These are phyloP conservation scores for Ogataea populi-albae DNA, from an alignment of 805 yeast species.

Conservation along the genomic window DNA sequence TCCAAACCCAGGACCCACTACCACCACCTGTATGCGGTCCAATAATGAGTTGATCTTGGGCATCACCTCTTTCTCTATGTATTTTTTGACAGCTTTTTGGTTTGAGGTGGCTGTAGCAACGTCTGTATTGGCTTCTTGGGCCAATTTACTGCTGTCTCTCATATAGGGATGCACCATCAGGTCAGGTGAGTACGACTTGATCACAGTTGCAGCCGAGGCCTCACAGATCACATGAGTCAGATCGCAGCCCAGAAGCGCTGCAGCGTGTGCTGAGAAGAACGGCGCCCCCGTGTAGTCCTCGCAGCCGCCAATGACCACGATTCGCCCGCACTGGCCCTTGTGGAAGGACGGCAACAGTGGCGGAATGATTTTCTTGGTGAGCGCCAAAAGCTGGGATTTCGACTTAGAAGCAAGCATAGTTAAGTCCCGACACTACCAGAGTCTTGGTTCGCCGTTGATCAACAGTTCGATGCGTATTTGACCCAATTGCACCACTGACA, in stretches of 20 bases:
- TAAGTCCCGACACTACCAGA: too few relatives aligned
- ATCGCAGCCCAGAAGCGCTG: slow-evolving; percentile 84
- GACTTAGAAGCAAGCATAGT: slow-evolving; percentile 5
- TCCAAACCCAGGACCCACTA: slow-evolving; percentile 94
- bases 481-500: slow-evolving; percentile 8
- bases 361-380: slow-evolving; percentile 62
- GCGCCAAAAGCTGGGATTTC: slow-evolving; percentile 16
- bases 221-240: slow-evolving; percentile 90
- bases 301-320: slow-evolving; percentile 89
- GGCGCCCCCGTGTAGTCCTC: slow-evolving; percentile 98
- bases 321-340: slow-evolving; percentile 88
- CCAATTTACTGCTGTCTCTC: slow-evolving; percentile 41
- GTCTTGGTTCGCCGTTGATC: too few relatives aligned
- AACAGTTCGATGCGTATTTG: too few relatives aligned
- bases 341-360: slow-evolving; percentile 70
- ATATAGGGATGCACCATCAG: slow-evolving; percentile 95
- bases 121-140: slow-evolving; percentile 1
- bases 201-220: slow-evolving; percentile 67
- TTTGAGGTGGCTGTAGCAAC: slow-evolving; percentile 3
- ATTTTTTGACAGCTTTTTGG: slow-evolving; percentile 22
- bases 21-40: slow-evolving; percentile 71
- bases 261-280: slow-evolving; percentile 80
- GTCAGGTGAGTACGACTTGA: slow-evolving; percentile 87
- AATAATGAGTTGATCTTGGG: slow-evolving; percentile 56
- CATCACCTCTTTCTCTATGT: slow-evolving; percentile 45